phyloP scores from a whole-genome alignment of 2,329 filamentous ascomycete species.

The Beauveria asiatica region DNA sequence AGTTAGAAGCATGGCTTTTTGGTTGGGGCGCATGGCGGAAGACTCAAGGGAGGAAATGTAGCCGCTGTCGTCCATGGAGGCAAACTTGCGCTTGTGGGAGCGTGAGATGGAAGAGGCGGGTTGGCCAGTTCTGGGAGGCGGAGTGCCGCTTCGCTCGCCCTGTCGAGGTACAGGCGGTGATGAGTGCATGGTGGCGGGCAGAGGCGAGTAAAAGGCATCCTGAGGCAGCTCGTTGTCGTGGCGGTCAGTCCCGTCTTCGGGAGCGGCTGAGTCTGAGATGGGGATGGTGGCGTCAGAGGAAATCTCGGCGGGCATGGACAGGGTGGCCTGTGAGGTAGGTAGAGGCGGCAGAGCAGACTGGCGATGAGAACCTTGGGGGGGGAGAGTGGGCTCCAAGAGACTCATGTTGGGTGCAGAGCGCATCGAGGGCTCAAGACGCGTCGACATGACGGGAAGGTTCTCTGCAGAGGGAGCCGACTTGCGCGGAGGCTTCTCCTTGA shows the following conservation, averaged over 20 bases:
- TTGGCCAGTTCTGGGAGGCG: constrained; percentile 58
- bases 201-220: constrained; percentile 58
- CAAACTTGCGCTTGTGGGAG: constrained; percentile 67
- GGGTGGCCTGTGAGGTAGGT: constrained; percentile 29
- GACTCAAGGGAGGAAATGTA: constrained; percentile 96
- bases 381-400: constrained; percentile 38
- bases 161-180: constrained; percentile 73
- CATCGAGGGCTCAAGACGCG: constrained; percentile 40
- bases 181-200: constrained; percentile 66
- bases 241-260: constrained; percentile 41
- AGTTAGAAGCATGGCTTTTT: constrained; percentile 55
- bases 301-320: constrained; percentile 44
- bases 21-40: constrained; percentile 65
- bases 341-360: constrained; percentile 33
- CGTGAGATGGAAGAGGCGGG: constrained; percentile 55
- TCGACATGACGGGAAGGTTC: constrained; percentile 50
- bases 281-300: constrained; percentile 74
- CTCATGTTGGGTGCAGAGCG: constrained; percentile 31
- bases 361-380: constrained; percentile 32
- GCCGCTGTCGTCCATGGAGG: constrained; percentile 81
- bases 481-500: constrained; percentile 72
- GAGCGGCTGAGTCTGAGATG: constrained; percentile 55
- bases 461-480: constrained; percentile 48
- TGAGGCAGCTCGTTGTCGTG: constrained; percentile 29
- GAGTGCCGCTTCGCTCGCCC: constrained; percentile 60